These are phyloP conservation scores for Rutstroemia sp. DNA, from an alignment of 2,329 filamentous ascomycete genomes.

Conservation along the genomic window DNA sequence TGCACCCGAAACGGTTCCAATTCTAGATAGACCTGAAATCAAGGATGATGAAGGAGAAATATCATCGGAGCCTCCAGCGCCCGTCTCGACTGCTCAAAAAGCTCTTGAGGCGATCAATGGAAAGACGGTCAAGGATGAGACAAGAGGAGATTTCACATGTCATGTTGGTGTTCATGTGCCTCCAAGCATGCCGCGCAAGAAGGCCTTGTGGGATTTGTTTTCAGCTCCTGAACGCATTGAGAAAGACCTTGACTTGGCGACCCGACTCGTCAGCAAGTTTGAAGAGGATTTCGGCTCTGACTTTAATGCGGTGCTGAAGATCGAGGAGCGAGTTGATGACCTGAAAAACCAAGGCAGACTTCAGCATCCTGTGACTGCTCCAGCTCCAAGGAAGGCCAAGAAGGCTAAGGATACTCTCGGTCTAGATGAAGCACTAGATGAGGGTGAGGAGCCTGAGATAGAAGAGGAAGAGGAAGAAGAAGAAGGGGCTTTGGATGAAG, in stretches of 20 bases:
- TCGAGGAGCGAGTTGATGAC: constrained; percentile 82
- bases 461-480: constrained; percentile 74
- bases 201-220: constrained; percentile 94
- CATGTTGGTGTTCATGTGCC: constrained; percentile 95
- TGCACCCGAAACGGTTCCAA: constrained; percentile 56
- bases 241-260: constrained; percentile 77
- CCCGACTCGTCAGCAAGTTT: constrained; percentile 74
- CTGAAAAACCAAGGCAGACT: constrained; percentile 69
- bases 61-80: constrained; percentile 33
- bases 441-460: constrained; percentile 56
- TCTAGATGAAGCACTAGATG: constrained; percentile 55
- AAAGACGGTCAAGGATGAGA: constrained; percentile 92
- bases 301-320: constrained; percentile 69
- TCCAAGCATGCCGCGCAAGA: constrained; percentile 78
- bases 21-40: constrained; percentile 64
- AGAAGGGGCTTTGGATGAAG: constrained; percentile 57
- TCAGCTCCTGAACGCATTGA: constrained; percentile 90
- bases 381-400: constrained; percentile 53
- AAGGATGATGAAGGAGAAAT: constrained; percentile 51
- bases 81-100: constrained; percentile 64
- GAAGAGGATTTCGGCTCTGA: constrained; percentile 75
- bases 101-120: constrained; percentile 93
- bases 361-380: constrained; percentile 52
- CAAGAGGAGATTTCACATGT: constrained; percentile 91
- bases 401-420: constrained; percentile 49